phyloP scores from a whole-genome alignment of 129 eudicot species.

The Logfia minima region DNA sequence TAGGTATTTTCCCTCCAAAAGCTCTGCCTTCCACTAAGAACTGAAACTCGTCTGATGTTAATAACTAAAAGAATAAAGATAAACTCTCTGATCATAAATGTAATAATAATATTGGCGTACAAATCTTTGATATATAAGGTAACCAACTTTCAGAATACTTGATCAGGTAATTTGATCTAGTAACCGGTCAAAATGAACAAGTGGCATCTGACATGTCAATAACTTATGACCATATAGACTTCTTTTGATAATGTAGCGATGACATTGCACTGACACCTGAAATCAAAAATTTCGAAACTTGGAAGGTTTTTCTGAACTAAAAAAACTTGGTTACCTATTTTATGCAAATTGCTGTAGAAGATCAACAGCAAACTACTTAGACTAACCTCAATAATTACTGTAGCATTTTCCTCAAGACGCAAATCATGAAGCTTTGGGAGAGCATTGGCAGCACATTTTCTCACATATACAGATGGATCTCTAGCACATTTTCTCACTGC shows the following conservation, averaged over 20 bases:
- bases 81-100: conserved; percentile 16
- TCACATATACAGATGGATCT: conserved; percentile 95
- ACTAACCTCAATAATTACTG: conserved; percentile 75
- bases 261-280: neutral
- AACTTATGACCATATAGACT: conserved; percentile 7
- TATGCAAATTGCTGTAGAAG: neutral
- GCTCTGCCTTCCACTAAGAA: conserved; percentile 19
- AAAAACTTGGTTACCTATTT: conserved; percentile 5
- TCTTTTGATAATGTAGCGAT: neutral
- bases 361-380: conserved; percentile 19
- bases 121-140: neutral
- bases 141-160: neutral
- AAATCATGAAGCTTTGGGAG: conserved; percentile 90
- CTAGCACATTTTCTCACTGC: conserved; percentile 89
- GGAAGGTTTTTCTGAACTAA: neutral
- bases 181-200: neutral
- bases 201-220: neutral
- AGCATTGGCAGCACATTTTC: conserved; percentile 98
- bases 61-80: neutral
- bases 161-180: conserved; percentile 1
- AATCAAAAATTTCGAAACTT: neutral
- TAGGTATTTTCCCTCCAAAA: conserved; percentile 15
- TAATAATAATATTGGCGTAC: neutral
- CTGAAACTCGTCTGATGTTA: conserved; percentile 15
- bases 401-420: conserved; percentile 70